Evolutionary conservation across 176 grass and related monocot species (phyloP).

Genomic region (Puccinellia tenuiflora): DNA sequence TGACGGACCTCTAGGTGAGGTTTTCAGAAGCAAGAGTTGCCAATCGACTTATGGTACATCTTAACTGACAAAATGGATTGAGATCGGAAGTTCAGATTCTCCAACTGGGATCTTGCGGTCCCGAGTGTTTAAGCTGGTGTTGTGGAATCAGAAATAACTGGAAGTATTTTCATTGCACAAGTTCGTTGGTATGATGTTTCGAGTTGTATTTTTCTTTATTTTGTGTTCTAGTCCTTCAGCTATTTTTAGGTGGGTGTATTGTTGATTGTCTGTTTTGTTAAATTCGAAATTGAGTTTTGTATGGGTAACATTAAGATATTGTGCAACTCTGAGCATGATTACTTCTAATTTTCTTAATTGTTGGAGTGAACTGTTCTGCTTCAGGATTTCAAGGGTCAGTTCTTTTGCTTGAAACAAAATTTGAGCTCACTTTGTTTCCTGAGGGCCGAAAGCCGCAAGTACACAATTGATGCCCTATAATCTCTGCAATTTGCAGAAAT

Average conservation of each 20-base stretch:
- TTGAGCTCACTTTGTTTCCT: background rate
- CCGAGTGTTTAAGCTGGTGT: slow-evolving; percentile 4
- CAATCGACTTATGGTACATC: slow-evolving; percentile 38
- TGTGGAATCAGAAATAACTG: slow-evolving; percentile 1
- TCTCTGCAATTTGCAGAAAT: background rate
- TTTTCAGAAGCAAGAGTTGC: slow-evolving; percentile 57
- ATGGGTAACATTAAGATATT: background rate
- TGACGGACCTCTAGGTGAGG: slow-evolving; percentile 84
- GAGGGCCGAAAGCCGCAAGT: background rate
- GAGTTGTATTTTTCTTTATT: background rate
- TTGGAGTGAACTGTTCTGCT: background rate
- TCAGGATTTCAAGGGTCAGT: background rate
- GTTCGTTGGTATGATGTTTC: background rate
- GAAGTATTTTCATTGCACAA: background rate
- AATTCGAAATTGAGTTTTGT: background rate
- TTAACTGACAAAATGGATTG: slow-evolving; percentile 43
- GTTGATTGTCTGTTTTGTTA: background rate
- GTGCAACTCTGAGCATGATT: background rate
- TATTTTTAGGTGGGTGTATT: background rate
- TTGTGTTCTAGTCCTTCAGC: background rate
- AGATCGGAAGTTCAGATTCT: slow-evolving; percentile 28
- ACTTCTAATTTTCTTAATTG: background rate
- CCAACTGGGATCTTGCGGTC: slow-evolving; percentile 48
- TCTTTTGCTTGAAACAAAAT: background rate
- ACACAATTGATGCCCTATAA: background rate